Evolutionary conservation across 2,329 filamentous ascomycete species (phyloP).

Genomic region (Aureobasidium sp.): DNA sequence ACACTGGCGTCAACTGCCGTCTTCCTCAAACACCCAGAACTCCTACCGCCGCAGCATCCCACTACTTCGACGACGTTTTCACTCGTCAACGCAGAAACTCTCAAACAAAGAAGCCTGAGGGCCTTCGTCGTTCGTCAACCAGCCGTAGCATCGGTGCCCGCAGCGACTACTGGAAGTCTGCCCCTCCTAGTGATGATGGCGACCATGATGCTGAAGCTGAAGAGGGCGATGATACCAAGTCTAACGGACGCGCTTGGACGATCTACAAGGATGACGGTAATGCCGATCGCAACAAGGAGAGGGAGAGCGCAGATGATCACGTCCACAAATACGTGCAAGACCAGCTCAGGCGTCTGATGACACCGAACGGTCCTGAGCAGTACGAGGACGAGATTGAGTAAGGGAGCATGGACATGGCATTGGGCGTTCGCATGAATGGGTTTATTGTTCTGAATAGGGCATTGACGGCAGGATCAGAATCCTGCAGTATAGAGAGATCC

Average conservation of each 20-base stretch:
- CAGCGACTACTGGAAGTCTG: constrained; percentile 57
- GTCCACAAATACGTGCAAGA: constrained; percentile 75
- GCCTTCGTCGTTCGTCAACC: constrained; percentile 70
- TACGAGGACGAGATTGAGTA: constrained; percentile 55
- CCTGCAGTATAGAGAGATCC: constrained; percentile 2
- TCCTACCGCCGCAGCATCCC: constrained; percentile 70
- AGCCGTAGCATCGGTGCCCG: constrained; percentile 74
- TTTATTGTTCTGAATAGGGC: not conserved
- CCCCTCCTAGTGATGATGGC: constrained; percentile 25
- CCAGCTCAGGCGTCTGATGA: constrained; percentile 66
- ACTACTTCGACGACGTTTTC: constrained; percentile 94
- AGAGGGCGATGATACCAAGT: constrained; percentile 19
- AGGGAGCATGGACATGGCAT: not conserved
- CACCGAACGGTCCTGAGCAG: constrained; percentile 43
- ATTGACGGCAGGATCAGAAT: not conserved
- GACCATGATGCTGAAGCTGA: constrained; percentile 28
- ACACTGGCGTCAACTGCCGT: constrained; percentile 84
- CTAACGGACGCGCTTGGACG: constrained; percentile 33
- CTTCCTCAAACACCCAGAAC: constrained; percentile 89
- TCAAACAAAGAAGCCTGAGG: constrained; percentile 37
- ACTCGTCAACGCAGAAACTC: constrained; percentile 43
- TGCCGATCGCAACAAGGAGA: constrained; percentile 25
- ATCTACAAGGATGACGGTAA: constrained; percentile 40
- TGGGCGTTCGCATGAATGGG: not conserved
- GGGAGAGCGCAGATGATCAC: constrained; percentile 44